Evolutionary conservation across 768 basidiomycete species (phyloP).

Genomic region (Phylloporus rhodoxanthus): DNA sequence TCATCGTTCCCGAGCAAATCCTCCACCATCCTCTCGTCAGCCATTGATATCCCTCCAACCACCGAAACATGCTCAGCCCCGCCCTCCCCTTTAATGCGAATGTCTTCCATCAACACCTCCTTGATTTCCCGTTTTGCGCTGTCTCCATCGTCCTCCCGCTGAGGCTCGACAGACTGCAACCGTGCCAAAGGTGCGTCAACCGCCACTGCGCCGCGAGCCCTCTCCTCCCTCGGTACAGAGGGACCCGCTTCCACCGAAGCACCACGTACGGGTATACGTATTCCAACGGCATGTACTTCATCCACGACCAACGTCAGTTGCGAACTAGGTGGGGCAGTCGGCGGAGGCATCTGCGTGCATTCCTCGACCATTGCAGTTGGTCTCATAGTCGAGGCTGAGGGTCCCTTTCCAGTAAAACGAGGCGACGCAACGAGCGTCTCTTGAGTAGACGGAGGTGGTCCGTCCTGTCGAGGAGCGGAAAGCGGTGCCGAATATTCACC

Average conservation of each 20-base stretch:
- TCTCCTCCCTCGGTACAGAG: neutral
- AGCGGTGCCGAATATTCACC: neutral
- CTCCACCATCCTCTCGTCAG: constrained; percentile 24
- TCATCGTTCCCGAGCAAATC: constrained; percentile 10
- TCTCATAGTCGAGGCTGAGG: neutral
- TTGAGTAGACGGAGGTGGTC: constrained; percentile 19
- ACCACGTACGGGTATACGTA: constrained; percentile 7
- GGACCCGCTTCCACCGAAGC: constrained; percentile 13
- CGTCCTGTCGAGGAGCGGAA: neutral
- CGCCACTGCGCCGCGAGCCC: neutral
- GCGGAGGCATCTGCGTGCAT: neutral
- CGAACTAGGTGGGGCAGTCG: constrained; percentile 5
- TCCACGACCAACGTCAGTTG: constrained; percentile 5
- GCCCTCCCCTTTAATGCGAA: neutral
- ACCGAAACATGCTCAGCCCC: neutral
- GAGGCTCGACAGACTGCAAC: constrained; percentile 17
- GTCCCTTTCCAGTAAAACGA: neutral
- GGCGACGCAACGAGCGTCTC: constrained; percentile 24
- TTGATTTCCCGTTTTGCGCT: constrained; percentile 8
- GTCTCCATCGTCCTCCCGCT: neutral
- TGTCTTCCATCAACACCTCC: constrained; percentile 7
- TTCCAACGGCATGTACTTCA: neutral
- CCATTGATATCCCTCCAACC: neutral
- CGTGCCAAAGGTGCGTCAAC: constrained; percentile 12
- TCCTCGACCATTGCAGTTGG: neutral